Evolutionary conservation across 1,284 basidiomycete species (phyloP).

Genomic region (Cryptococcus maquisensis): DNA sequence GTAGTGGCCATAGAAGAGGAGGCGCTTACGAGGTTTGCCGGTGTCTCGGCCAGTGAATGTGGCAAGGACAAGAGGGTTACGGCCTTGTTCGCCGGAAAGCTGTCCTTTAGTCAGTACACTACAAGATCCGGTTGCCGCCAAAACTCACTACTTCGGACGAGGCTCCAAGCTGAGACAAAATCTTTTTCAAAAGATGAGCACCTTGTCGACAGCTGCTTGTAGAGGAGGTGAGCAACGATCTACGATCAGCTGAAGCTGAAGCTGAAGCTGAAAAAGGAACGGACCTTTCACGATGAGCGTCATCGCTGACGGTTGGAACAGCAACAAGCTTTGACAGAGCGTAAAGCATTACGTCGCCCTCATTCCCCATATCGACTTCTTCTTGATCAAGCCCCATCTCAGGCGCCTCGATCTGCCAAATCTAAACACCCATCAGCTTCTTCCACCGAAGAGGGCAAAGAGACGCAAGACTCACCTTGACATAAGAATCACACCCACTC

Average conservation of each 20-base stretch:
- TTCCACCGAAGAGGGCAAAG: neutral
- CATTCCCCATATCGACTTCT: conserved; percentile 31
- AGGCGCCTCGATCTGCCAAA: conserved; percentile 25
- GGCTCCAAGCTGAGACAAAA: conserved; percentile 78
- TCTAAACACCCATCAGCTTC: conserved; percentile 12
- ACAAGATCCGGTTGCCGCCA: neutral
- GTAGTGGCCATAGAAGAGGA: conserved; percentile 92
- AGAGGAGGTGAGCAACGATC: neutral
- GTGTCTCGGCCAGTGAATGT: conserved; percentile 64
- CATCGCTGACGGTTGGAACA: conserved; percentile 77
- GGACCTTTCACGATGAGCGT: conserved; percentile 67
- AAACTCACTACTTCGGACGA: conserved; percentile 63
- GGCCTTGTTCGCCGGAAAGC: conserved; percentile 53
- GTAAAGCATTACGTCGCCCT: conserved; percentile 53
- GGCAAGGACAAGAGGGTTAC: conserved; percentile 79
- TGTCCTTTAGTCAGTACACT: conserved; percentile 2
- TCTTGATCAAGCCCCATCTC: conserved; percentile 2
- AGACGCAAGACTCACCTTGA: conserved; percentile 59
- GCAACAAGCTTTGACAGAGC: conserved; percentile 82
- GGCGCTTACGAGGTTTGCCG: conserved; percentile 55
- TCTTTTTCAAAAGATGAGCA: conserved; percentile 83
- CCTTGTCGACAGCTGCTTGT: conserved; percentile 67
- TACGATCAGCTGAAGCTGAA: too few relatives aligned
- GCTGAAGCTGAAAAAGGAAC: conserved; percentile 2
- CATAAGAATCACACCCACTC: conserved; percentile 75